These are phyloP conservation scores for Darksidea phi DNA, from an alignment of 495 filamentous ascomycete genomes.

Conservation along the genomic window DNA sequence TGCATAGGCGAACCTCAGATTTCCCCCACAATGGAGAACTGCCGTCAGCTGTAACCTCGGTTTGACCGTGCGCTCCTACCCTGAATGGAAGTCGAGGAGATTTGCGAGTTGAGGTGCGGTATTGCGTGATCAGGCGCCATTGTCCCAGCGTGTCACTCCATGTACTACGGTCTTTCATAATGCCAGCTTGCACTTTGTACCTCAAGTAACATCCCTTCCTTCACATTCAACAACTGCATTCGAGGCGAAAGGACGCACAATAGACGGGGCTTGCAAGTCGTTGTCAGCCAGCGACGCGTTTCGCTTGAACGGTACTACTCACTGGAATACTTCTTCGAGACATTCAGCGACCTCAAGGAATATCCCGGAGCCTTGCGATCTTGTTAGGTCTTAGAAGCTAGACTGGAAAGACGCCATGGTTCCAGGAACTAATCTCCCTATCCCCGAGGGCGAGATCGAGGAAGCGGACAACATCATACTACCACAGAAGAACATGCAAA, in stretches of 20 bases:
- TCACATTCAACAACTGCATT: too few relatives aligned
- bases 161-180: neutral
- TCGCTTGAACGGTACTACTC: too few relatives aligned
- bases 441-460: conserved; percentile 5
- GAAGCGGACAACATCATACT: neutral
- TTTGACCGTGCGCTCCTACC: too few relatives aligned
- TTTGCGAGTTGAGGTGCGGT: neutral
- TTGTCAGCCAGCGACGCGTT: too few relatives aligned
- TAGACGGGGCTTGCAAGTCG: too few relatives aligned
- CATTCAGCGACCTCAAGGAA: neutral
- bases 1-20: too few relatives aligned
- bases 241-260: too few relatives aligned
- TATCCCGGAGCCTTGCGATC: neutral
- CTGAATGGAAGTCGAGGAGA: too few relatives aligned
- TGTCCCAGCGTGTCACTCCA: conserved; percentile 16
- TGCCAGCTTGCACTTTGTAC: neutral
- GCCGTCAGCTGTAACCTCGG: too few relatives aligned
- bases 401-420: conserved; percentile 8
- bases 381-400: neutral
- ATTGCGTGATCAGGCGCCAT: conserved; percentile 33
- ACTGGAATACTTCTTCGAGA: too few relatives aligned
- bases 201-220: neutral
- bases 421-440: conserved; percentile 8
- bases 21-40: too few relatives aligned
- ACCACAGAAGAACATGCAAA: neutral